phyloP scores from a whole-genome alignment of 495 filamentous ascomycete genomes.

The Sordaria brevicollis region DNA sequence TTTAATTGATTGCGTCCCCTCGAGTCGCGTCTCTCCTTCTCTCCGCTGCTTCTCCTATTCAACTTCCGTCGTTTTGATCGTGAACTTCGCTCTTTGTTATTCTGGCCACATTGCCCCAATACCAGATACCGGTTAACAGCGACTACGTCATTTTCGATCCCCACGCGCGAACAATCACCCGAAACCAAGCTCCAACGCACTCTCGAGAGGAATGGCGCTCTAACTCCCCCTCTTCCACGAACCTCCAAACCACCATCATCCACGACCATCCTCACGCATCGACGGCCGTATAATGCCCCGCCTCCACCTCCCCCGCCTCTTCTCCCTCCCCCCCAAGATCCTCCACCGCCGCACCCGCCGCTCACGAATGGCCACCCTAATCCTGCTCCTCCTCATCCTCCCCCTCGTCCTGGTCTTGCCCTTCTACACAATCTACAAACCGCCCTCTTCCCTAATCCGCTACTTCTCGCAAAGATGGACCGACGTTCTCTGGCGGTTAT shows the following conservation, averaged over 20 bases:
- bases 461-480: constrained; percentile 63
- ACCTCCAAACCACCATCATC: background rate
- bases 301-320: constrained; percentile 31
- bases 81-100: background rate
- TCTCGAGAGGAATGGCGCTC: background rate
- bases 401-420: constrained; percentile 40
- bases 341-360: constrained; percentile 46
- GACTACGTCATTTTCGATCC: background rate
- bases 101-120: background rate
- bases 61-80: background rate
- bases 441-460: constrained; percentile 52
- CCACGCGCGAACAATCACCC: background rate
- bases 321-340: constrained; percentile 35
- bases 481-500: constrained; percentile 62
- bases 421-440: constrained; percentile 63
- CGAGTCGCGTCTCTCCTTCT: background rate
- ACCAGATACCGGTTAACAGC: too few species aligned
- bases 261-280: background rate
- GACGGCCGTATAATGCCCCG: constrained; percentile 1
- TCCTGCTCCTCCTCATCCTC: constrained; percentile 37
- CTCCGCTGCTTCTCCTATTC: background rate
- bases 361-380: constrained; percentile 44
- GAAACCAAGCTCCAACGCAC: background rate
- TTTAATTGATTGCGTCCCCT: background rate
- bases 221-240: too few species aligned